Evolutionary conservation across 1,284 basidiomycete species (phyloP).

Genomic region (Malassezia pachydermatis): DNA sequence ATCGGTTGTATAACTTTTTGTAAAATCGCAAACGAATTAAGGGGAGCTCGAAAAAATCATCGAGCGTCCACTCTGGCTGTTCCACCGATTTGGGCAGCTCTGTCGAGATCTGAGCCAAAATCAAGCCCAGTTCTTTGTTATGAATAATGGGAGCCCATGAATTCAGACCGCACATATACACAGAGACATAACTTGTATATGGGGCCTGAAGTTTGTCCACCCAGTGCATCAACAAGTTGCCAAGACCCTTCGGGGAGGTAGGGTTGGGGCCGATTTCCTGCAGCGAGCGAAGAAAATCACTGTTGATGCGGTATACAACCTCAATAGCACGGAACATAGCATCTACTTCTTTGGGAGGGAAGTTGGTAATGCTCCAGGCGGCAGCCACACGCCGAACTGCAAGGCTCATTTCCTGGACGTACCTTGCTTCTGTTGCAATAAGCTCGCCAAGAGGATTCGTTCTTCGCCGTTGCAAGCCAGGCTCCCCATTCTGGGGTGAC

Average conservation of each 20-base stretch:
- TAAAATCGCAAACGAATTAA: constrained; percentile 79
- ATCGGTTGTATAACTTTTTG: constrained; percentile 73
- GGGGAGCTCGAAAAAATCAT: constrained; percentile 75
- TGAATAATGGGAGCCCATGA: constrained; percentile 64
- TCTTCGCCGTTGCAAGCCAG: constrained; percentile 3
- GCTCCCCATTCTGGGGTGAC: not conserved
- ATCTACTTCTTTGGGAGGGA: constrained; percentile 84
- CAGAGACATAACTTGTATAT: constrained; percentile 69
- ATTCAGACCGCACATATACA: constrained; percentile 70
- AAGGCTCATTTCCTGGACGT: constrained; percentile 80
- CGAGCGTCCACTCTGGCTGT: constrained; percentile 63
- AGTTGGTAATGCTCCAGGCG: constrained; percentile 88
- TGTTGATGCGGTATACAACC: constrained; percentile 80
- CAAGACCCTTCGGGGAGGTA: constrained; percentile 84
- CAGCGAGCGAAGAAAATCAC: constrained; percentile 62
- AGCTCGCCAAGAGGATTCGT: constrained; percentile 78
- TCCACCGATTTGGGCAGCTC: constrained; percentile 20
- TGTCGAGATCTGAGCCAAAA: constrained; percentile 63
- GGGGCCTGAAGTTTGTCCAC: constrained; percentile 62
- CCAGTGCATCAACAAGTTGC: constrained; percentile 94
- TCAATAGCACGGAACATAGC: constrained; percentile 89
- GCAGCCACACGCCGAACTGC: constrained; percentile 93
- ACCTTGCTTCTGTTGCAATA: constrained; percentile 81
- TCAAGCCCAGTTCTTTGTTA: constrained; percentile 62
- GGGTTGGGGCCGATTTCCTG: constrained; percentile 88